These are phyloP conservation scores for Cutaneotrichosporon sp. DNA, from an alignment of 1,284 basidiomycete species.

Conservation along the genomic window DNA sequence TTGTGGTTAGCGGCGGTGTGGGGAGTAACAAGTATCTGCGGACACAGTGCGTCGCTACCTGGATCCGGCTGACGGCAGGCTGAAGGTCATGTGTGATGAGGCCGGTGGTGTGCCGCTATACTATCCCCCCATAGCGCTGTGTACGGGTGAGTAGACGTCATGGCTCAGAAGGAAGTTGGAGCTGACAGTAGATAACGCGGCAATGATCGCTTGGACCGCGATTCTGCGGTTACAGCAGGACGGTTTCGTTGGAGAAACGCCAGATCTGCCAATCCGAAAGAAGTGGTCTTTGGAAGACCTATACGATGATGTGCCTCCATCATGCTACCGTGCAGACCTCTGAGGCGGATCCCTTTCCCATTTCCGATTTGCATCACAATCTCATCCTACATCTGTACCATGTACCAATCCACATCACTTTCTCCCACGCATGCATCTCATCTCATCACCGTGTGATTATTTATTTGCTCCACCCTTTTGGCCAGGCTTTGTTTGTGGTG, in stretches of 20 bases:
- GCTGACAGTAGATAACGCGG: slow-evolving; percentile 70
- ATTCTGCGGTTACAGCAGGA: slow-evolving; percentile 72
- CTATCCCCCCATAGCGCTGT: slow-evolving; percentile 65
- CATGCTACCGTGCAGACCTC: not conserved
- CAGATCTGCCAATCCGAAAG: slow-evolving; percentile 39
- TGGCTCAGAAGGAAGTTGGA: not conserved
- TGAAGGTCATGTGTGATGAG: slow-evolving; percentile 22
- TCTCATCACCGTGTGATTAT: not conserved
- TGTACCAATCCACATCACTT: not conserved
- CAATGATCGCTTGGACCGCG: slow-evolving; percentile 88
- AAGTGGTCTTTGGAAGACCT: slow-evolving; percentile 53
- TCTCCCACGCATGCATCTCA: not conserved
- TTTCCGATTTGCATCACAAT: no score
- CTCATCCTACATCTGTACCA: no score
- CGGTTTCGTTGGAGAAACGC: slow-evolving; percentile 55
- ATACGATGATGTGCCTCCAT: slow-evolving; percentile 50
- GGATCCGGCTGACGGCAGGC: slow-evolving; percentile 8
- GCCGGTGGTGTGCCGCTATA: slow-evolving; percentile 45
- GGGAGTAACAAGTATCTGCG: slow-evolving; percentile 74
- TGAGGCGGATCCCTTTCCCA: no score
- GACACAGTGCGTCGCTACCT: slow-evolving; percentile 52
- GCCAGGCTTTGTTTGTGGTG: not conserved
- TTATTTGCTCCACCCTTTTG: not conserved
- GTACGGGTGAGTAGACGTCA: slow-evolving; percentile 64
- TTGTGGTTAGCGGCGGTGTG: slow-evolving; percentile 86